A percentile compares a stretch with the other conserved stretches of the same genome.
phyloP scores from a whole-genome alignment of 345 rosid species.

The Moricandia arvensis region DNA sequence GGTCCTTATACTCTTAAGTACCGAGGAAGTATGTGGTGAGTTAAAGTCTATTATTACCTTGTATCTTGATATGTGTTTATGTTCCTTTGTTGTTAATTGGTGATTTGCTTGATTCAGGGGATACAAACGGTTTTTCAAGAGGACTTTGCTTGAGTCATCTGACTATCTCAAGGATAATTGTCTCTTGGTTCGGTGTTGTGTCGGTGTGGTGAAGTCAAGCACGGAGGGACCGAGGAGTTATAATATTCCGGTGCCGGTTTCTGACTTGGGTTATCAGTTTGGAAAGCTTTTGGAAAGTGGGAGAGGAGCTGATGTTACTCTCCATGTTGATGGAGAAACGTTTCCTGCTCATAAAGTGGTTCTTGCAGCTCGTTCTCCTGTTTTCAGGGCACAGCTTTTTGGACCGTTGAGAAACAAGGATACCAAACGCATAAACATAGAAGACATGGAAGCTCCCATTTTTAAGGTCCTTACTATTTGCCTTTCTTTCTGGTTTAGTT shows the following conservation, averaged over 20 bases:
- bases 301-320: conserved; percentile 51
- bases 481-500: background rate
- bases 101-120: conserved; percentile 51
- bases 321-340: conserved; percentile 63
- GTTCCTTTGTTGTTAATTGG: background rate
- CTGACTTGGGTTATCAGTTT: conserved; percentile 56
- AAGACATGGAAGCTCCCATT: conserved; percentile 64
- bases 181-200: conserved; percentile 62
- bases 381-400: conserved; percentile 78
- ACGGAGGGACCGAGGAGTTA: conserved; percentile 71
- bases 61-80: background rate
- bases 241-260: conserved; percentile 54
- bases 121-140: conserved; percentile 75
- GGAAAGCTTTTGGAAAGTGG: conserved; percentile 65
- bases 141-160: conserved; percentile 60
- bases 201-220: conserved; percentile 71
- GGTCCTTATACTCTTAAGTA: conserved; percentile 77
- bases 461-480: conserved; percentile 57
- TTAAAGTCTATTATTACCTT: background rate
- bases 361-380: conserved; percentile 78
- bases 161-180: conserved; percentile 72
- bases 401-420: conserved; percentile 64
- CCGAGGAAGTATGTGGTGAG: conserved; percentile 87
- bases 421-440: conserved; percentile 47
- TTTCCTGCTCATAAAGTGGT: conserved; percentile 70